A percentile compares a stretch with the other conserved stretches of the same genome.
Evolutionary conservation across 2,329 filamentous ascomycete species (phyloP).

Genomic region (Tolypocladium ophioglossoides): DNA sequence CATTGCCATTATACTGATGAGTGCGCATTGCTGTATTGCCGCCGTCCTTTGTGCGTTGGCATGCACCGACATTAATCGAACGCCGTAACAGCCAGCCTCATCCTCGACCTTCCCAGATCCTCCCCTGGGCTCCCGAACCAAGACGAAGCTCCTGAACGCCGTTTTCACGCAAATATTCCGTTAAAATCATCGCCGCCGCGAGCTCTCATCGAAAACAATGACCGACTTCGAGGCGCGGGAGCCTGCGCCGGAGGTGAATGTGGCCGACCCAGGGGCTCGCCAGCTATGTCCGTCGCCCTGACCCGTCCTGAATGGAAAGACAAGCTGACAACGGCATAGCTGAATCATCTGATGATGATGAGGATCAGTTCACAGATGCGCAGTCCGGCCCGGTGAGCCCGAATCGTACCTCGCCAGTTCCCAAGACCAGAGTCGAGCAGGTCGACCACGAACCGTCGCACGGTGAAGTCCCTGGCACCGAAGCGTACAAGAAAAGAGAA

Average conservation of each 20-base stretch:
- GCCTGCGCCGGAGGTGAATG: constrained; percentile 18
- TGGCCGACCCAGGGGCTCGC: constrained; percentile 47
- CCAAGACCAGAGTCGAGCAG: constrained; percentile 48
- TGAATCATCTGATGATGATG: constrained; percentile 51
- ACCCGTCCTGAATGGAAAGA: background rate
- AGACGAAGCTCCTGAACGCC: background rate
- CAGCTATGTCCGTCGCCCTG: constrained; percentile 37
- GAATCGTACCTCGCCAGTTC: constrained; percentile 38
- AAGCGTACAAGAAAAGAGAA: constrained; percentile 43
- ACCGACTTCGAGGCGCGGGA: constrained; percentile 18
- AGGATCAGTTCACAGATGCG: constrained; percentile 58
- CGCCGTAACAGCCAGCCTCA: background rate
- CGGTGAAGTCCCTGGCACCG: constrained; percentile 51
- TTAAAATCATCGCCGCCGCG: background rate
- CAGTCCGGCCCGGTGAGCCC: constrained; percentile 39
- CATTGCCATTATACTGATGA: background rate
- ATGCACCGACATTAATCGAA: background rate
- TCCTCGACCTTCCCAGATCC: background rate
- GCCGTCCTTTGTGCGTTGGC: background rate
- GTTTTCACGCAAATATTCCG: too few species aligned
- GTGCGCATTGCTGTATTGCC: background rate
- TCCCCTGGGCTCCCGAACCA: background rate
- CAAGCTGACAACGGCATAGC: constrained; percentile 17
- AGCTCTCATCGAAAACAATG: constrained; percentile 11
- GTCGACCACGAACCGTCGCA: constrained; percentile 40